Conservation (phyloP, 2,329 filamentous ascomycete species). For the Claviceps purpurea region DNA sequence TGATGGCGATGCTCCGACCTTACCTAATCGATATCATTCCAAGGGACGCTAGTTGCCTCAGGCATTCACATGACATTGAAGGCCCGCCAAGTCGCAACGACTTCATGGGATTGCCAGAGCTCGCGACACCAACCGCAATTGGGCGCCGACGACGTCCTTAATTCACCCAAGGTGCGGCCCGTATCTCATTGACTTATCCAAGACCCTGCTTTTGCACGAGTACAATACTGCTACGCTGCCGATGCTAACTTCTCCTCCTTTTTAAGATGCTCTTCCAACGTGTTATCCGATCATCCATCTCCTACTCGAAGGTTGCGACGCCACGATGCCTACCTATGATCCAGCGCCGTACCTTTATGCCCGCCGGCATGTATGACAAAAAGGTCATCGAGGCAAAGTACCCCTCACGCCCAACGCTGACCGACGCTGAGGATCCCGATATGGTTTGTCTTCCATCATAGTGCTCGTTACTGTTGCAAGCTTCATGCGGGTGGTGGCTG, state of each 20-base stretch:
- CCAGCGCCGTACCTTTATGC: conserved; percentile 45
- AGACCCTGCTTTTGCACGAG: neutral
- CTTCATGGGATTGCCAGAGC: neutral
- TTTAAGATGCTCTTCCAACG: conserved; percentile 47
- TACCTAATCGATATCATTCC: neutral
- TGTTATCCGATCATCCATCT: conserved; percentile 37
- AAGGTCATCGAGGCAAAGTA: conserved; percentile 38
- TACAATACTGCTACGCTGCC: neutral
- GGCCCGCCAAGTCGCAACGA: neutral
- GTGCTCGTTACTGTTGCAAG: neutral
- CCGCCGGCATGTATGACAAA: conserved; percentile 32
- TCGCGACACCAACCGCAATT: conserved; percentile 20
- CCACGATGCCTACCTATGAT: conserved; percentile 36
- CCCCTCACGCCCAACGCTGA: conserved; percentile 31
- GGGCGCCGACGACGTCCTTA: conserved; percentile 18
- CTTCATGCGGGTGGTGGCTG: conserved; percentile 10
- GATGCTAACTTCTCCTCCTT: conserved; percentile 2
- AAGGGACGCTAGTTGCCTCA: conserved; percentile 16
- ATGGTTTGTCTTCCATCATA: conserved; percentile 37
- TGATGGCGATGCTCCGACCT: neutral
- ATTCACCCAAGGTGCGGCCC: conserved; percentile 14
- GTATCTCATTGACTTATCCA: neutral
- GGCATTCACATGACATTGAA: conserved; percentile 12
- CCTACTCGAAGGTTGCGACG: conserved; percentile 30
- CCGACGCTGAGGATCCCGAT: conserved; percentile 50